phyloP scores from a whole-genome alignment of 257 asterid species.

The Dorcoceras hygrometricum region DNA sequence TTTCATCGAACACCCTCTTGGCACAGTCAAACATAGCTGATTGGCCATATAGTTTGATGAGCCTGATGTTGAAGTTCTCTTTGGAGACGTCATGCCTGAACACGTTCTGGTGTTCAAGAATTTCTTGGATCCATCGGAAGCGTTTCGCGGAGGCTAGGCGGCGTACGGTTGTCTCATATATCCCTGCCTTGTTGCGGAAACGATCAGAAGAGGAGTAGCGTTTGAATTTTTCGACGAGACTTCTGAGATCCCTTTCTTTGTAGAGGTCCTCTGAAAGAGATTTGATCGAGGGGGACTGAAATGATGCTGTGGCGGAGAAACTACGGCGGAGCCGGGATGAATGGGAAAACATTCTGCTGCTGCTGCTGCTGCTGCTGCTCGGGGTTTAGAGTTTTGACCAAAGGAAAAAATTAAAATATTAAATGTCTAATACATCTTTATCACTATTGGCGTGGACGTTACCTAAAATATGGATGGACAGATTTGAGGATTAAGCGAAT shows the following conservation, averaged over 20 bases:
- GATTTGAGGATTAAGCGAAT: no score
- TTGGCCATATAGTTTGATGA: slow-evolving; percentile 37
- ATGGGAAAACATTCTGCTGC: slow-evolving; percentile 9
- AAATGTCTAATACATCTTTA: no score
- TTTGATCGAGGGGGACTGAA: slow-evolving; percentile 18
- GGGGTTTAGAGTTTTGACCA: neutral
- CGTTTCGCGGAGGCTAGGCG: slow-evolving; percentile 43
- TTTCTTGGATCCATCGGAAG: slow-evolving; percentile 36
- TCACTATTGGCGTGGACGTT: no score
- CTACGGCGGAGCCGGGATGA: slow-evolving; percentile 30
- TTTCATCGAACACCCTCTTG: slow-evolving; percentile 44
- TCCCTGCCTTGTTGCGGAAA: slow-evolving; percentile 40
- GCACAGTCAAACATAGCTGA: slow-evolving; percentile 41
- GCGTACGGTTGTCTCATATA: slow-evolving; percentile 37
- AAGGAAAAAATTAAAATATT: slow-evolving; percentile 29
- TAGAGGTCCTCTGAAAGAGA: slow-evolving; percentile 25
- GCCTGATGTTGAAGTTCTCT: slow-evolving; percentile 37
- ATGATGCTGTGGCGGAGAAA: slow-evolving; percentile 24
- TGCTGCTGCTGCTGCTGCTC: no score
- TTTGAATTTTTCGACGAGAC: slow-evolving; percentile 41
- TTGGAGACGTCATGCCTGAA: slow-evolving; percentile 33
- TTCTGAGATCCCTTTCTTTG: slow-evolving; percentile 38
- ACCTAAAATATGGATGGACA: no score
- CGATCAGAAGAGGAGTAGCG: slow-evolving; percentile 28
- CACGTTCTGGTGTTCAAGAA: slow-evolving; percentile 43